Base-by-base conservation (phyloP, 2,329 filamentous ascomycete genomes). In the Xylariaceae sp. region DNA sequence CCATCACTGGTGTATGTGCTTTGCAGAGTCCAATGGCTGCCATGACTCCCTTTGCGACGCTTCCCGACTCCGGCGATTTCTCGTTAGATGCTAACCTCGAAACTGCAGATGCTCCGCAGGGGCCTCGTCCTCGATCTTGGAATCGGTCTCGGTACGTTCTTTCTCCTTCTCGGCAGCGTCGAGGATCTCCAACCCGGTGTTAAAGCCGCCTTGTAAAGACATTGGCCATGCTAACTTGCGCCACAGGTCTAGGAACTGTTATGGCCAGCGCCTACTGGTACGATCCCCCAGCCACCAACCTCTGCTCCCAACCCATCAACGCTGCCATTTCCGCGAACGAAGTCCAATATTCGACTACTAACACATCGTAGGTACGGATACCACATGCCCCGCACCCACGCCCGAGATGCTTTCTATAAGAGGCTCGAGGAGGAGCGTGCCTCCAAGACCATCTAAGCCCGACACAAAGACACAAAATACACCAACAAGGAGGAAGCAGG, bases 191-290 rank as follows among this genome's bases (percentile, higher is more conserved):
- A n/a, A 16, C 38, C 5, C 3, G 33, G 33, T 17, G 22, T 14
- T 54, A 5, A 4, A 28, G 22, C 22, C 22, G 7, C 4, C 22
- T 28, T 28, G 4, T 4, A 28, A 28, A 28, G 22, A 4, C 22
- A 28, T 5, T 28, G 22, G 7, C 22, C 22, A 28, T 56, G 62
- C 73, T 77, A 63, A 77, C 68, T 46, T 43, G 45, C 41, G 48
- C 54, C 31, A 16, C 57, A 83, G 80, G 78, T 65, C 64, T 79
- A 54, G 81, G 81, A 55, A 75, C 80, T 60, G 71, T 66, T 59
- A 77, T 82, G 70, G 80, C 75, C 67, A 81, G 76, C 68, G 66
- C 69, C 58, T 84, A 76, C 74, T 84, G 81, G 81, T 84, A 80
- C 62, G 79, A 60, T 45, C 42, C 11, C 22, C 22, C 22, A 28